Conservation (phyloP, 129 eudicot species). For the Silybum marianum region DNA sequence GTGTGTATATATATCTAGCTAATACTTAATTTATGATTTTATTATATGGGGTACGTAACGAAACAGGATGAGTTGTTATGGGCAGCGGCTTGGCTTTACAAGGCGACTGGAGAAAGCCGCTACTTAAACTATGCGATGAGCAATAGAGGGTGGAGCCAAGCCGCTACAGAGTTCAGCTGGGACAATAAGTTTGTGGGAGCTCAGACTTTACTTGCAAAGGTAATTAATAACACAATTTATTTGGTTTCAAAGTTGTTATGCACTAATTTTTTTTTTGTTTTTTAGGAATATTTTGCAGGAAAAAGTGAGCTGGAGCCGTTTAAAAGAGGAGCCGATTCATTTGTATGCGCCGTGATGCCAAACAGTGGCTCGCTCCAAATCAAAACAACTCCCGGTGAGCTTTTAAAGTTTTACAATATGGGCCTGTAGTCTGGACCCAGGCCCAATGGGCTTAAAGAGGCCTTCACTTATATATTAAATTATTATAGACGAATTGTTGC, state of each 20-base stretch:
- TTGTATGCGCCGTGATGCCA: constrained; percentile 66
- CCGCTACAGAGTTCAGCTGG: constrained; percentile 75
- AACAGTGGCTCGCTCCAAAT: constrained; percentile 59
- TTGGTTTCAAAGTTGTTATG: not conserved
- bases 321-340: constrained; percentile 67
- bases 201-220: constrained; percentile 69
- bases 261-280: not conserved
- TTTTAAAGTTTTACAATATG: not conserved
- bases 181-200: constrained; percentile 78
- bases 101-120: constrained; percentile 44
- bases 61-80: constrained; percentile 67
- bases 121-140: constrained; percentile 46
- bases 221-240: constrained; percentile 5
- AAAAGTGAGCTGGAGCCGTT: constrained; percentile 42
- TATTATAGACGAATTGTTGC: not conserved
- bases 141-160: constrained; percentile 64
- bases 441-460: not conserved
- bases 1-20: no score
- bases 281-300: constrained; percentile 59
- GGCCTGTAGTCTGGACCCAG: not conserved
- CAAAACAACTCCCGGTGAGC: constrained; percentile 61
- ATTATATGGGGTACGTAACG: not conserved
- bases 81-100: constrained; percentile 77
- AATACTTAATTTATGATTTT: not conserved
- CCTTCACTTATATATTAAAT: not conserved